These are phyloP conservation scores for Hymenoscyphus occultus DNA, from an alignment of 2,329 filamentous ascomycete genomes.

Conservation along the genomic window DNA sequence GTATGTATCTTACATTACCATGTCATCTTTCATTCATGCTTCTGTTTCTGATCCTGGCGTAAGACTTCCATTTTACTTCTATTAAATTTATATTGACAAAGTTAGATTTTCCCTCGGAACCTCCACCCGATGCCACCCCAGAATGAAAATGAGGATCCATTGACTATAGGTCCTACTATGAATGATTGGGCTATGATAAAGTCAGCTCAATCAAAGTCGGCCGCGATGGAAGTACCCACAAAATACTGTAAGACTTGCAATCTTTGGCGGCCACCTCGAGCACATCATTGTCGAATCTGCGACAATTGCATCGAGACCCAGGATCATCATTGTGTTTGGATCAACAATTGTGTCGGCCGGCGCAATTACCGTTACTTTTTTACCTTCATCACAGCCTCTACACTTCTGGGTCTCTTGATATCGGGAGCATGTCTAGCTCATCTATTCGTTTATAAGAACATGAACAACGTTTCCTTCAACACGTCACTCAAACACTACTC, in stretches of 20 bases:
- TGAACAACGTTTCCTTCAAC: constrained; percentile 64
- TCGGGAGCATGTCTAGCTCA: constrained; percentile 77
- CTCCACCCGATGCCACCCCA: constrained; percentile 81
- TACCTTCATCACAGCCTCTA: constrained; percentile 78
- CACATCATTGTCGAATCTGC: constrained; percentile 93
- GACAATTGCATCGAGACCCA: constrained; percentile 97
- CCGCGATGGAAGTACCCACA: constrained; percentile 95
- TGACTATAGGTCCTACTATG: constrained; percentile 76
- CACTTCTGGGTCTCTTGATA: constrained; percentile 72
- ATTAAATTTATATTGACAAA: constrained; percentile 22
- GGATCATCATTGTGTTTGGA: constrained; percentile 97
- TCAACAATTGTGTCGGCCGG: constrained; percentile 96
- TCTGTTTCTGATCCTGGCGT: constrained; percentile 91
- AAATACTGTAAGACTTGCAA: constrained; percentile 98
- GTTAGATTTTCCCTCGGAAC: constrained; percentile 88
- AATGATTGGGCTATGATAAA: constrained; percentile 95
- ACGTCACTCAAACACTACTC: constrained; percentile 67
- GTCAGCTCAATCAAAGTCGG: constrained; percentile 66
- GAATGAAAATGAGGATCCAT: constrained; percentile 73
- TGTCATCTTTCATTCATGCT: constrained; percentile 92
- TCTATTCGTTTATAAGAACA: constrained; percentile 67
- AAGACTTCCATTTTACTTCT: constrained; percentile 43
- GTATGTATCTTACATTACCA: constrained; percentile 85
- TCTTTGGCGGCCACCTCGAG: constrained; percentile 93
- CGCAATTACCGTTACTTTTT: constrained; percentile 99